Conservation (phyloP, 2,329 filamentous ascomycete species). For the Fusarium equiseti region DNA sequence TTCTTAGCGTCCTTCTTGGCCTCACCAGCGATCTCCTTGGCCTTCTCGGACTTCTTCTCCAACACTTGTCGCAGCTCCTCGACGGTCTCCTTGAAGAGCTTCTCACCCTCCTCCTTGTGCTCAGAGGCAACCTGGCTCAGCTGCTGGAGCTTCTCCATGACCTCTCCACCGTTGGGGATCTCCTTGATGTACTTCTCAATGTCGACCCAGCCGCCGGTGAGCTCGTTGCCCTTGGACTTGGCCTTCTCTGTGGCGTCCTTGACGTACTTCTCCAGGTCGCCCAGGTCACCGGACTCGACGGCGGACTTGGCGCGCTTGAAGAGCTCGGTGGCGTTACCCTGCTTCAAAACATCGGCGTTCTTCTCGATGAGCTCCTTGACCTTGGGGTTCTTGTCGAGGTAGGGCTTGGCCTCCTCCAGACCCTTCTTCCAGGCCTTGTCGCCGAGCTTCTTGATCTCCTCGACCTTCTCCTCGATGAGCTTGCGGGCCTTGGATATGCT, state of each 20-base stretch:
- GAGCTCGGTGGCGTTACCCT: slow-evolving; percentile 73
- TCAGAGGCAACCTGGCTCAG: slow-evolving; percentile 74
- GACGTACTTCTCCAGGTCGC: slow-evolving; percentile 55
- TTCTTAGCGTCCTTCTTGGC: slow-evolving; percentile 64
- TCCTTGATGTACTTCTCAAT: slow-evolving; percentile 73
- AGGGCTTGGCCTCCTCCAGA: slow-evolving; percentile 76
- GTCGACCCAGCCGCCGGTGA: slow-evolving; percentile 58
- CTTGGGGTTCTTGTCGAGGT: slow-evolving; percentile 81
- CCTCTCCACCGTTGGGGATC: slow-evolving; percentile 73
- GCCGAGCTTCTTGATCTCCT: slow-evolving; percentile 74
- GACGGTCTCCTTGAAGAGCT: slow-evolving; percentile 75
- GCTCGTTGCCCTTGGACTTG: slow-evolving; percentile 62
- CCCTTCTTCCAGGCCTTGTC: slow-evolving; percentile 80
- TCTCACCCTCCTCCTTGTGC: slow-evolving; percentile 76
- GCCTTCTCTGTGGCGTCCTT: slow-evolving; percentile 48
- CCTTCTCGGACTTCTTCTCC: slow-evolving; percentile 68
- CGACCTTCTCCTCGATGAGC: slow-evolving; percentile 76
- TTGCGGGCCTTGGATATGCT: slow-evolving; percentile 68
- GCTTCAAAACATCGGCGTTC: slow-evolving; percentile 75
- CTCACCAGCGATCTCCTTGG: slow-evolving; percentile 69
- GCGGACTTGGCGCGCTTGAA: slow-evolving; percentile 73
- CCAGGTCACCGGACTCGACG: slow-evolving; percentile 70
- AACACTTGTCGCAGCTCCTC: slow-evolving; percentile 74
- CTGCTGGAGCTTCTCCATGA: slow-evolving; percentile 74
- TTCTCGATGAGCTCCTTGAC: slow-evolving; percentile 78